Evolutionary conservation across 2,329 filamentous ascomycete genomes (phyloP), one percentile per base, ranked within the genome.

Genomic region (Juglanconis juglandina): DNA sequence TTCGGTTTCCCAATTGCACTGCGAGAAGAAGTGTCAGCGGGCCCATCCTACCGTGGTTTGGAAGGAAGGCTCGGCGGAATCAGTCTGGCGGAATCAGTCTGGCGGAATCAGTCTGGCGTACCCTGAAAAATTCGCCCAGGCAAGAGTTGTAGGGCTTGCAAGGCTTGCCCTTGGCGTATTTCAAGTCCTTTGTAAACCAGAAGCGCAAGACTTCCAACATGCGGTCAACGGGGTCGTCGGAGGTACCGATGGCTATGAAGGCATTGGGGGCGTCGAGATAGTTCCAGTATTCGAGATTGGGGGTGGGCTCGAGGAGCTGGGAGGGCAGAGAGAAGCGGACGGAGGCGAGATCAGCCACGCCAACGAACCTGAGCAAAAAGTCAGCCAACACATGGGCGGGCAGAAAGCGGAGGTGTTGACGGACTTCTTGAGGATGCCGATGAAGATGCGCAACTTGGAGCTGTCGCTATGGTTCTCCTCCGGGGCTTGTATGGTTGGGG

Each of bases 141-240:
- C 92, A 93, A 52, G 93, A 97, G 76, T 99, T 99, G 79, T 99
- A 99, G 10, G 95, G 95, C 77, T 99, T 99, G 86, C 94, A 98
- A 48, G 95, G 95, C 79, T 93, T 96, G 62, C 94, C 94, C 79
- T 98, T 98, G 73, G 96, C 91, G 71, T 98, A 99, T 85, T 99
- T 99, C 75, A 99, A 75, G 75, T 99, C 95, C 75, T 99, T 99
- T 64, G 95, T 98, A 70, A 98, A 96, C 95, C 95, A 99, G 77
- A 98, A 99, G 62, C 93, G 88, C 68, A 98, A 77, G 35, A 96
- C 92, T 70, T 94, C 93, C 55, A 99, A 84, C 91, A 97, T 97
- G 67, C 95, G 92, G 68, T 95, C 94, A 58, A 98, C 80, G 10
- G 90, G 85, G 68, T 98, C 92, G 68, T 98, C 90, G 17, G 94